Evolutionary conservation across 2,329 filamentous ascomycete genomes (phyloP).

Genomic region (Colletotrichum caudatum): DNA sequence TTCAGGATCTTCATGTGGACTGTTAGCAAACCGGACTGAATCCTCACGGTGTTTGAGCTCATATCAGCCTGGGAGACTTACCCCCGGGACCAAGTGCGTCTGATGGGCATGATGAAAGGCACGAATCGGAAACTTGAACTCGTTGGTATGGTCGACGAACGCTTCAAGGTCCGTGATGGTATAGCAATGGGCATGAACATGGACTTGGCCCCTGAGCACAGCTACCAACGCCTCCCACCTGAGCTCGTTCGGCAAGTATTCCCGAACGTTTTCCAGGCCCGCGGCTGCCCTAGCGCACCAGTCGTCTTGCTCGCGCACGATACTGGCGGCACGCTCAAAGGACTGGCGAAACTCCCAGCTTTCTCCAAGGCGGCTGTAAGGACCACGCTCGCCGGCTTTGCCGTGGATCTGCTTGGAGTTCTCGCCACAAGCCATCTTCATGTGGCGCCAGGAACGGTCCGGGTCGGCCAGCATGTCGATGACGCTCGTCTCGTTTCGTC

Average conservation of each 20-base stretch:
- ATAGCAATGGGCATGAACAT: conserved; percentile 79
- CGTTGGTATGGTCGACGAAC: conserved; percentile 77
- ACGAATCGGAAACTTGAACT: conserved; percentile 75
- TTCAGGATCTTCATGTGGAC: conserved; percentile 60
- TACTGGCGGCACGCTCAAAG: conserved; percentile 70
- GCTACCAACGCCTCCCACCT: conserved; percentile 73
- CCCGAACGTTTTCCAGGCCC: conserved; percentile 62
- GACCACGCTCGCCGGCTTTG: conserved; percentile 64
- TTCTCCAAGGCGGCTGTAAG: conserved; percentile 73
- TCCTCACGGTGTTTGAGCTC: background rate
- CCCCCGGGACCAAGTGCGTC: conserved; percentile 74
- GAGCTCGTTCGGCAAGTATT: conserved; percentile 72
- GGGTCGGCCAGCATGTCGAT: conserved; percentile 75
- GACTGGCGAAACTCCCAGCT: conserved; percentile 77
- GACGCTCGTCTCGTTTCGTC: conserved; percentile 72
- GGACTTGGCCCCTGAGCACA: conserved; percentile 74
- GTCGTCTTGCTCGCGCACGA: conserved; percentile 72
- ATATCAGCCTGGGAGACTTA: conserved; percentile 46
- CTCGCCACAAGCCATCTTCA: conserved; percentile 83
- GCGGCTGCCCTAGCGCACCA: conserved; percentile 71
- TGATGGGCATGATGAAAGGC: conserved; percentile 79
- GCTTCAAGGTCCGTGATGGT: conserved; percentile 76
- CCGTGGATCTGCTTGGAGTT: conserved; percentile 75
- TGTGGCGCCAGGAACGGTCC: conserved; percentile 74
- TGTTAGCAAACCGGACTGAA: background rate